These are phyloP conservation scores for Rhizophlyctis rosea DNA, from an alignment of 192 early-diverging fungal genomes.

Conservation along the genomic window DNA sequence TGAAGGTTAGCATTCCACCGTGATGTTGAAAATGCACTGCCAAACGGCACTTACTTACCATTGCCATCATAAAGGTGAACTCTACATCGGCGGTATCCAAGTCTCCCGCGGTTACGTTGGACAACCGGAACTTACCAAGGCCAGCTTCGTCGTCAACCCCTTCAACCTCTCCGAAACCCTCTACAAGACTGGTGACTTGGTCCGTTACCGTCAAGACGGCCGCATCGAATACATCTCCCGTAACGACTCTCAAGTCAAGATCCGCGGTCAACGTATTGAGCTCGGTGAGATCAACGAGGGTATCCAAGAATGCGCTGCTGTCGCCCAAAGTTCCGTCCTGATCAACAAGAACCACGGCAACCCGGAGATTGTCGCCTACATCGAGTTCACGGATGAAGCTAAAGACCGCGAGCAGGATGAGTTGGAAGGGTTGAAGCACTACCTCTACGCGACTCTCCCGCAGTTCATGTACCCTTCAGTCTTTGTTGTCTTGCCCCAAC, in stretches of 20 bases:
- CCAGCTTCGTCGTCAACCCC: slow-evolving; percentile 30
- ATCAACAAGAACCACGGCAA: too few species aligned
- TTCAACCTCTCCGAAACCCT: slow-evolving; percentile 20
- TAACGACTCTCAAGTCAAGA: slow-evolving; percentile 25
- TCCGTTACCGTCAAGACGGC: slow-evolving; percentile 20
- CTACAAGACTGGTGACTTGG: slow-evolving; percentile 36
- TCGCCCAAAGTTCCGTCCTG: too few species aligned
- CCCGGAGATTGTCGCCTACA: background rate
- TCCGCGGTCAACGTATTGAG: slow-evolving; percentile 28
- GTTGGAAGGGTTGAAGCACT: background rate
- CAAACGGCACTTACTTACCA: too few species aligned
- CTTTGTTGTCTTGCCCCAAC: background rate
- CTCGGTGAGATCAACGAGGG: slow-evolving; percentile 20
- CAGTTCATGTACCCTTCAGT: background rate
- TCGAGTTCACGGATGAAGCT: slow-evolving; percentile 1
- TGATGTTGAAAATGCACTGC: too few species aligned
- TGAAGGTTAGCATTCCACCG: slow-evolving; percentile 42
- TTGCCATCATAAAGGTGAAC: too few species aligned
- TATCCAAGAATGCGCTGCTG: too few species aligned
- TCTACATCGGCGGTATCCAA: slow-evolving; percentile 39
- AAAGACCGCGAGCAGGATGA: background rate
- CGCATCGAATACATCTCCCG: slow-evolving; percentile 29
- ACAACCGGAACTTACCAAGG: slow-evolving; percentile 28
- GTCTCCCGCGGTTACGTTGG: slow-evolving; percentile 46
- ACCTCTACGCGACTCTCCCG: background rate